These are phyloP conservation scores for Spiromastix sp. DNA, from an alignment of 2,329 filamentous ascomycete genomes.

Conservation along the genomic window DNA sequence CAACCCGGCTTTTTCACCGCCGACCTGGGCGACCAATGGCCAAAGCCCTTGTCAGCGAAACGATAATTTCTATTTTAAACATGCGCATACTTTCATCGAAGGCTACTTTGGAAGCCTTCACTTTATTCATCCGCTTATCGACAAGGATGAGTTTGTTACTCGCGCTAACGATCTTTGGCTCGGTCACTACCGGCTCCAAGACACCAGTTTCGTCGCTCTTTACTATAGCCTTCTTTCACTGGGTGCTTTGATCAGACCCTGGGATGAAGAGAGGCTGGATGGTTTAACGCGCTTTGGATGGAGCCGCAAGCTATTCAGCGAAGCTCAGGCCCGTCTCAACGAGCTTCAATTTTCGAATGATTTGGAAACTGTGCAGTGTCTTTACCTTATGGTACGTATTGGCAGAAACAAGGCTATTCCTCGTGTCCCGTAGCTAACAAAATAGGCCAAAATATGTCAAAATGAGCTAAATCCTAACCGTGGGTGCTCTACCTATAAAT, in stretches of 20 bases:
- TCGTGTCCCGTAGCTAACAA: background rate
- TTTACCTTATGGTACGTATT: constrained; percentile 35
- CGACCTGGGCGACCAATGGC: constrained; percentile 8
- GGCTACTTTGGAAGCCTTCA: constrained; percentile 41
- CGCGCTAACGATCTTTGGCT: constrained; percentile 37
- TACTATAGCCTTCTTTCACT: constrained; percentile 40
- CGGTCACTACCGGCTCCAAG: constrained; percentile 18
- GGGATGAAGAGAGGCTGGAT: constrained; percentile 34
- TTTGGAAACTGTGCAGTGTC: constrained; percentile 39
- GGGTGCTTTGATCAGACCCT: constrained; percentile 35
- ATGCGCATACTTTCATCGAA: constrained; percentile 37
- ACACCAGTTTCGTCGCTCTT: constrained; percentile 36
- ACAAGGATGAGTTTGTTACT: constrained; percentile 35
- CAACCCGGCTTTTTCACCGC: constrained; percentile 34
- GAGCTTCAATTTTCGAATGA: constrained; percentile 35
- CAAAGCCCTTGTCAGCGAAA: constrained; percentile 15
- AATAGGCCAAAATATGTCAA: constrained; percentile 39
- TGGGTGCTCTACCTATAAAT: no score
- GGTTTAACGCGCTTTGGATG: constrained; percentile 37
- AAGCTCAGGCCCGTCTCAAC: constrained; percentile 30
- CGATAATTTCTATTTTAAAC: constrained; percentile 32
- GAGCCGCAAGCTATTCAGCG: constrained; percentile 37
- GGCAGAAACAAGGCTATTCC: background rate
- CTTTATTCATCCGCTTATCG: constrained; percentile 39
- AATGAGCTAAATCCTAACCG: constrained; percentile 40